Conservation (phyloP, 495 filamentous ascomycete species). For the Schizothecium vesticola region DNA sequence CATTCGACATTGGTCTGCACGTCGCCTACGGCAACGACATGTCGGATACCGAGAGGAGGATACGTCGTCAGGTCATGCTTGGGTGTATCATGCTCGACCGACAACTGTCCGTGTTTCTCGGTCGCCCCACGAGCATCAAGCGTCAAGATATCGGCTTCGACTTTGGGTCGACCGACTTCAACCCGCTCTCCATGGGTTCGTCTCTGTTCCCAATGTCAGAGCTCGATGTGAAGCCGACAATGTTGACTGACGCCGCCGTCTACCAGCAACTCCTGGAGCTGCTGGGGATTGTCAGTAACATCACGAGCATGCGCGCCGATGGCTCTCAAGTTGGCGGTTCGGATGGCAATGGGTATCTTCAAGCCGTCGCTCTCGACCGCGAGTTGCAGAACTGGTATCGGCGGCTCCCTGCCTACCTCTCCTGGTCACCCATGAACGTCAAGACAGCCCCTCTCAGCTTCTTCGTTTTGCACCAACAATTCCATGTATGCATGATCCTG, state of each 20-base stretch:
- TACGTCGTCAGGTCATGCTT: conserved; percentile 42
- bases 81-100: conserved; percentile 50
- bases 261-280: conserved; percentile 45
- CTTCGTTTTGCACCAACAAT: conserved; percentile 51
- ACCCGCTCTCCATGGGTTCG: conserved; percentile 22
- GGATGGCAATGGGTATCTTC: conserved; percentile 39
- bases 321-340: conserved; percentile 13
- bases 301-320: conserved; percentile 27
- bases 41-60: conserved; percentile 37
- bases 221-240: conserved; percentile 5
- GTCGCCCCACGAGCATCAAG: conserved; percentile 48
- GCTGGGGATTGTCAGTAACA: conserved; percentile 47
- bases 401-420: conserved; percentile 39
- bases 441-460: conserved; percentile 45
- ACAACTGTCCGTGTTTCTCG: conserved; percentile 48
- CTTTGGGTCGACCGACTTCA: conserved; percentile 29
- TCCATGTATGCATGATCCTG: conserved; percentile 45
- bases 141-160: conserved; percentile 44
- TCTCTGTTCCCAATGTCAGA: not conserved
- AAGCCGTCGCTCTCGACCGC: conserved; percentile 42
- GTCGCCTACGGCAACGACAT: conserved; percentile 35
- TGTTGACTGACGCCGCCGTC: conserved; percentile 36
- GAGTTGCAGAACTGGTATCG: conserved; percentile 49
- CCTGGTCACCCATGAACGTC: conserved; percentile 46
- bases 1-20: conserved; percentile 49